Evolutionary conservation across 2,329 filamentous ascomycete species (phyloP), one percentile per base, ranked within the genome.

Genomic region (Lasiodiplodia sp.): DNA sequence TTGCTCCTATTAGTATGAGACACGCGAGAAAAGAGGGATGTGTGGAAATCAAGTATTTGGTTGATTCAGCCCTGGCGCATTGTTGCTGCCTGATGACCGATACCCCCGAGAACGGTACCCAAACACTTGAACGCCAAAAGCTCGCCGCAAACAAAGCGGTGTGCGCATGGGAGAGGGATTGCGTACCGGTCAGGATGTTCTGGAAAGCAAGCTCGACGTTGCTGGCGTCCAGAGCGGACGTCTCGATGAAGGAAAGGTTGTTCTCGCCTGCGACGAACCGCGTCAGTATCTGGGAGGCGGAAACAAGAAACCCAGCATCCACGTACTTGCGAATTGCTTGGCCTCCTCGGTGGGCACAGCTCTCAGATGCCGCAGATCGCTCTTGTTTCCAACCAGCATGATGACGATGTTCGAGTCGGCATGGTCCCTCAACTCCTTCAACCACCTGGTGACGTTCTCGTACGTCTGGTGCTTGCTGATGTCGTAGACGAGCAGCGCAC

Each of bases 311-410:
- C 10, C 52, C 7, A 1, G n/a, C 14, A 14, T 49, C 18, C 69
- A 84, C 87, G 75, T 80, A 97, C 95, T 97, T 68, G 96, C 96
- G 89, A 99, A 99, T 72, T 93, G 88, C 85, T 98, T 99, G 75
- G 95, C 96, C 83, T 98, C 95, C 80, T 99, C 96, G 70, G 96
- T 99, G 64, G 96, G 94, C 74, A 99, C 96, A 73, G 96, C 96
- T 81, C 96, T 90, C 79, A 99, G 87, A 84, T 99, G 96, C 83
- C 94, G 92, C 91, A 98, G 92, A 97, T 99, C 96, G 83, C 94
- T 98, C 92, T 99, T 99, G 90, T 99, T 99, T 82, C 96, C 96
- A 68, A 98, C 96, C 77, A 99, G 87, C 96, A 99, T 99, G 81
- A 99, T 99, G 77, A 99, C 94, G 77, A 98, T 97, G 85, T 98